A percentile compares a stretch with the other conserved stretches of the same genome.
Evolutionary conservation across 306 rosid genomes (phyloP).

Genomic region (Ochetophila trinervis): DNA sequence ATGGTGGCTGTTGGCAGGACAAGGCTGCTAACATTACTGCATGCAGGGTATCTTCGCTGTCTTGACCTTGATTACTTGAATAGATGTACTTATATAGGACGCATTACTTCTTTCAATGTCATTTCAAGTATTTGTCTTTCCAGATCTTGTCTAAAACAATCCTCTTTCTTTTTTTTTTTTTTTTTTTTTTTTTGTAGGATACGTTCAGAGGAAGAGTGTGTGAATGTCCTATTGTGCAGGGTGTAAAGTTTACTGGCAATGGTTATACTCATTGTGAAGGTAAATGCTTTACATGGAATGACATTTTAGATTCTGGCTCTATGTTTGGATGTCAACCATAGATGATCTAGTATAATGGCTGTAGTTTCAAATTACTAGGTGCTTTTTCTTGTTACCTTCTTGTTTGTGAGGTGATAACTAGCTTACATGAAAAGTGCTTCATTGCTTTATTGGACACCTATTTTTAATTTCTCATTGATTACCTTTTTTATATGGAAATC

Average conservation of each 20-base stretch:
- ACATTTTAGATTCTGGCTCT: conserved; percentile 5
- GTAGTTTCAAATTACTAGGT: background rate
- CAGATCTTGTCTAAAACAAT: conserved; percentile 9
- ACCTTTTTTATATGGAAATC: no score
- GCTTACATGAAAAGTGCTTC: background rate
- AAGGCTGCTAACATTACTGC: conserved; percentile 68
- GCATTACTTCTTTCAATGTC: background rate
- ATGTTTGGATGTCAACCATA: background rate
- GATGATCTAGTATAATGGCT: background rate
- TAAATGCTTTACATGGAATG: conserved; percentile 28
- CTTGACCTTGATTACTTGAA: background rate
- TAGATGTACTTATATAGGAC: conserved; percentile 2
- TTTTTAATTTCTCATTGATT: background rate
- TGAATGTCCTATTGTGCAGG: conserved; percentile 84
- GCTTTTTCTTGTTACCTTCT: no score
- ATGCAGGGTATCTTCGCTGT: conserved; percentile 70
- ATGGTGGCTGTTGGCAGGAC: conserved; percentile 95
- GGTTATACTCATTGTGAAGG: conserved; percentile 94
- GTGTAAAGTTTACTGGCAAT: conserved; percentile 76
- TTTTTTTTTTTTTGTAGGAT: conserved; percentile 45
- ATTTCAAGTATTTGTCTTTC: conserved; percentile 4
- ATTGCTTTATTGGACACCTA: background rate
- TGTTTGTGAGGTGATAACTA: no score
- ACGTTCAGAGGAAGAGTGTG: conserved; percentile 97
- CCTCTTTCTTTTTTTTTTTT: no score